Conservation (phyloP, 768 basidiomycete genomes). For the Tremella yokohamensis region DNA sequence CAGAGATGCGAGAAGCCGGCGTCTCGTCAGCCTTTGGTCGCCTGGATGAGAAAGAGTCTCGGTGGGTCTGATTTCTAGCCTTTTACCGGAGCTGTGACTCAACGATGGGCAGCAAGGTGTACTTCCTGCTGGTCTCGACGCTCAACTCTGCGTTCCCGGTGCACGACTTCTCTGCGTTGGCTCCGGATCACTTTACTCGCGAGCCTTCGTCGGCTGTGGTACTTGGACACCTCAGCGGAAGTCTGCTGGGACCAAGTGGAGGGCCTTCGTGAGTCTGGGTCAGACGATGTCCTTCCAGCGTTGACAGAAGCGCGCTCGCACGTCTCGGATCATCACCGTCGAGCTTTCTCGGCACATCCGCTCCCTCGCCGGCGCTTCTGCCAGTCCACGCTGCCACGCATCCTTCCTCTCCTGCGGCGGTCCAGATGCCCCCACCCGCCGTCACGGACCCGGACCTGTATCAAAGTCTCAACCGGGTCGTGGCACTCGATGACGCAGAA, state of each 20-base stretch:
- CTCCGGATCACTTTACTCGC: slow-evolving; percentile 81
- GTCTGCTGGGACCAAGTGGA: slow-evolving; percentile 21
- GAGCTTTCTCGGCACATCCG: slow-evolving; percentile 1
- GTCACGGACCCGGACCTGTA: slow-evolving; percentile 80
- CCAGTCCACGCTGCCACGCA: slow-evolving; percentile 1
- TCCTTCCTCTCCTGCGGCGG: slow-evolving; percentile 2
- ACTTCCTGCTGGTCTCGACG: slow-evolving; percentile 92
- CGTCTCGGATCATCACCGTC: neutral
- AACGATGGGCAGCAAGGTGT: slow-evolving; percentile 61
- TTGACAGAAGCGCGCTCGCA: slow-evolving; percentile 7
- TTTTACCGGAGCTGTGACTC: neutral
- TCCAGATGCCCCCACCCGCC: slow-evolving; percentile 21
- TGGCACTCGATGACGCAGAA: slow-evolving; percentile 86
- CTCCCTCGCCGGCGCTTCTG: slow-evolving; percentile 10
- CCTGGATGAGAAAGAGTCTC: slow-evolving; percentile 62
- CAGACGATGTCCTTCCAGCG: slow-evolving; percentile 8
- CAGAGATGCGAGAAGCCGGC: slow-evolving; percentile 67
- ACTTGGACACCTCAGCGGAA: slow-evolving; percentile 29
- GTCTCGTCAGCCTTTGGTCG: slow-evolving; percentile 80
- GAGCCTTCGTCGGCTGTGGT: slow-evolving; percentile 37
- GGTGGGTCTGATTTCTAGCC: slow-evolving; percentile 25
- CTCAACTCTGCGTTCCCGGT: slow-evolving; percentile 97
- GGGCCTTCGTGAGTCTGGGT: slow-evolving; percentile 16
- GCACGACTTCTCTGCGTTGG: slow-evolving; percentile 91
- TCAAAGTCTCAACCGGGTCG: slow-evolving; percentile 80